Evolutionary conservation across 805 yeast genomes (phyloP), one percentile per base, ranked within the genome.

Genomic region (Candida ortonii): DNA sequence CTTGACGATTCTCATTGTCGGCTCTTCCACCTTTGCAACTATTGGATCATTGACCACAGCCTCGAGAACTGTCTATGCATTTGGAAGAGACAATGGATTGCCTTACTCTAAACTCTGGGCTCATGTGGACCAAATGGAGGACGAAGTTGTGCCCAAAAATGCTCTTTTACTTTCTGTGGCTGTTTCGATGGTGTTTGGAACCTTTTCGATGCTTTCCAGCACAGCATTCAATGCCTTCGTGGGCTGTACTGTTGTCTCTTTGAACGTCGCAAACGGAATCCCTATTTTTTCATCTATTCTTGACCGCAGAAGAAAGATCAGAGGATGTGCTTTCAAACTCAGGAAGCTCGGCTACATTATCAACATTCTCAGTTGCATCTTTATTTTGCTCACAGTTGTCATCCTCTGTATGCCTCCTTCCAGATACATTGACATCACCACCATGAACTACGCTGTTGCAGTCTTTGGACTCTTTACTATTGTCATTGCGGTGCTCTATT

Each of bases 161-260:
- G 83, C 93, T 0, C 65, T 84, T 16, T 57, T 78, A 25, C 59
- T 83, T 27, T 77, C 86, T 11, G 78, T 81, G 70, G 71, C 61
- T 0, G 75, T 81, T 14, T 73, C 85, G 19, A 71, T 71, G 13
- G 35, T 74, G 2, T 59, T 84, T 28, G 84, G 89, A 2, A 55
- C 79, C 6, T 64, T 85, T 25, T 82, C 89, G 3, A 59, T 85
- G 27, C 57, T 84, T 1, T 82, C 90, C 0, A 65, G 78, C 5
- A 74, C 88, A 6, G 88, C 93, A 0, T 82, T 85, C 58, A 81
- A 81, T 56, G 88, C 94, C 3, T 84, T 85, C 56, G 76, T 84
- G 63, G 93, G 94, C 0, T 80, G 89, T 12, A 80, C 90, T 7
- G 93, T 86, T 3, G 70, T 84, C 14, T 73, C 87, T 3, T 62